Evolutionary conservation across 1,139 yeast genomes (phyloP).

Genomic region (Waltiozyma sp.): DNA sequence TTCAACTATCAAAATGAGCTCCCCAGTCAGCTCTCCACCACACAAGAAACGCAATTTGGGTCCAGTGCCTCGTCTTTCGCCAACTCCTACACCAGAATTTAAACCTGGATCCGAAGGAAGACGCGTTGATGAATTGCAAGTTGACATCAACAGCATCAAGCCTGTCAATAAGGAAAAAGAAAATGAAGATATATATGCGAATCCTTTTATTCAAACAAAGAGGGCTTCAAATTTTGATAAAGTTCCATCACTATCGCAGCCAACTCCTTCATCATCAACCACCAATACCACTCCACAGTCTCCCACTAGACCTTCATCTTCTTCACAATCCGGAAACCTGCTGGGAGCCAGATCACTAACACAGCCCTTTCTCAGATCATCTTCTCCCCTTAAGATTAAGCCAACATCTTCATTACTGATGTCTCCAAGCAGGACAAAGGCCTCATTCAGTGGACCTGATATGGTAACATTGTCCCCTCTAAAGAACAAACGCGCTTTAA

Average conservation of each 20-base stretch:
- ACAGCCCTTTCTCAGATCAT: background rate
- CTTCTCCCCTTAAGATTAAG: background rate
- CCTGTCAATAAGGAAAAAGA: background rate
- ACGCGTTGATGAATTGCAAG: background rate
- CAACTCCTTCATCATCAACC: background rate
- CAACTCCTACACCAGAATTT: background rate
- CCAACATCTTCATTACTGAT: constrained; percentile 18
- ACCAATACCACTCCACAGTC: background rate
- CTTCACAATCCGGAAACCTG: background rate
- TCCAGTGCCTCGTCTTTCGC: background rate
- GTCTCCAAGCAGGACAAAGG: constrained; percentile 24
- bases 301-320: background rate
- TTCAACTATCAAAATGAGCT: background rate
- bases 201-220: background rate
- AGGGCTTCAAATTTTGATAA: background rate
- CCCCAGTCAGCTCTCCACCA: background rate
- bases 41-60: background rate
- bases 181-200: background rate
- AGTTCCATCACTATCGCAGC: background rate
- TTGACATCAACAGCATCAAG: background rate
- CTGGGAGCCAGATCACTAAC: background rate
- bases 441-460: constrained; percentile 25
- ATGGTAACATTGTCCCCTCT: constrained; percentile 28
- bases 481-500: constrained; percentile 20
- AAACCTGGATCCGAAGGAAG: background rate